Percentiles rank a stretch among this genome's conserved stretches.
Evolutionary conservation across 2,329 filamentous ascomycete genomes (phyloP).

Genomic region (Fusarium protoensiforme): DNA sequence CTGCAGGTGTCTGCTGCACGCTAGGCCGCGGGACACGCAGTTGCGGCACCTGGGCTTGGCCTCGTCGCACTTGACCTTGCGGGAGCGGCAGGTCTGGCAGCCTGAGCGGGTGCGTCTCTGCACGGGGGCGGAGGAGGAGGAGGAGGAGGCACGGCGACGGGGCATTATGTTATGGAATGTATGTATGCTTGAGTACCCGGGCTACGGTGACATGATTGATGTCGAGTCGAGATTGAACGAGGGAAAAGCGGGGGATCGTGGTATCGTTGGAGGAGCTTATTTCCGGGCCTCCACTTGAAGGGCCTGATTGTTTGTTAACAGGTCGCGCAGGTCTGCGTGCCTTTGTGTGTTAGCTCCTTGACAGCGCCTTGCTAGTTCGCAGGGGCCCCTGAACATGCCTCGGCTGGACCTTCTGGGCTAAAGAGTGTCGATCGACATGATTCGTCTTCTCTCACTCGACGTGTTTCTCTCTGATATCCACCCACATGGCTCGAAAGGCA

Average conservation of each 20-base stretch:
- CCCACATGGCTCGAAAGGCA: background rate
- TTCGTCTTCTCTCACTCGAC: background rate
- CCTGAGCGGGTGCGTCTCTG: slow-evolving; percentile 34
- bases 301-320: slow-evolving; percentile 8
- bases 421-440: background rate
- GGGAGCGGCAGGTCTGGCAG: slow-evolving; percentile 37
- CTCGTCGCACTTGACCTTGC: slow-evolving; percentile 41
- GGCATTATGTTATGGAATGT: slow-evolving; percentile 23
- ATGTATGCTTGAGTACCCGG: background rate
- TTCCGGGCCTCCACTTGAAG: slow-evolving; percentile 10
- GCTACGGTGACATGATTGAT: background rate
- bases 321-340: background rate
- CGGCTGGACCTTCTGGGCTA: slow-evolving; percentile 30
- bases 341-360: background rate
- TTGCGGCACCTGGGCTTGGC: slow-evolving; percentile 32
- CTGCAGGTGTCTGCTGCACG: slow-evolving; percentile 22
- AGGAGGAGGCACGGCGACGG: slow-evolving; percentile 24
- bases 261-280: slow-evolving; percentile 8
- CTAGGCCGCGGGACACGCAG: slow-evolving; percentile 25
- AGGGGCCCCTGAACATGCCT: background rate
- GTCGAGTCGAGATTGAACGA: background rate
- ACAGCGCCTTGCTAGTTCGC: background rate
- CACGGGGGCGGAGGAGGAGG: slow-evolving; percentile 17
- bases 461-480: background rate
- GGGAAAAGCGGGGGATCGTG: slow-evolving; percentile 26